Evolutionary conservation across 2,329 filamentous ascomycete genomes (phyloP).

Genomic region (Monilinia laxa): DNA sequence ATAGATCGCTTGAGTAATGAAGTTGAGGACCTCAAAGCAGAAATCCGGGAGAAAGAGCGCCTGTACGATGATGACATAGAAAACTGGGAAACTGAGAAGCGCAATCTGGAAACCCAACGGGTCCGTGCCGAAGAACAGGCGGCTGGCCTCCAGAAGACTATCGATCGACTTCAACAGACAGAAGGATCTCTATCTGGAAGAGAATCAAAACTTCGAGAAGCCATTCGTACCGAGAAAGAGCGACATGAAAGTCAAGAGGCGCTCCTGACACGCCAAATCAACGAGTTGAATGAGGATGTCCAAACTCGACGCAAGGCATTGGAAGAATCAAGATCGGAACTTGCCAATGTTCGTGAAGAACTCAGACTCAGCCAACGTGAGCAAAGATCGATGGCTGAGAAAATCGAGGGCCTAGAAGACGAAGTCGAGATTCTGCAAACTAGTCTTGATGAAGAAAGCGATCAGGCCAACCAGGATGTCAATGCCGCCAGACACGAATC

Average conservation of each 20-base stretch:
- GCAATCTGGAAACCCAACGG: conserved; percentile 63
- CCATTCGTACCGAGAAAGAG: conserved; percentile 68
- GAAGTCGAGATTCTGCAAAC: conserved; percentile 72
- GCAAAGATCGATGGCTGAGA: conserved; percentile 61
- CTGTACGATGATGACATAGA: conserved; percentile 70
- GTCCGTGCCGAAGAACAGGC: conserved; percentile 67
- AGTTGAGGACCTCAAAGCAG: conserved; percentile 53
- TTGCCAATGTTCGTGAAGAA: conserved; percentile 66
- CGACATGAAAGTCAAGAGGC: conserved; percentile 72
- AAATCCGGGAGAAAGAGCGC: conserved; percentile 68
- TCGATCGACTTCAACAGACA: conserved; percentile 66
- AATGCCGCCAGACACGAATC: conserved; percentile 46
- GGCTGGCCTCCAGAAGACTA: conserved; percentile 64
- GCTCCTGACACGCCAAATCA: conserved; percentile 68
- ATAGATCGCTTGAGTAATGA: conserved; percentile 53
- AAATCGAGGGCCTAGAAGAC: conserved; percentile 67
- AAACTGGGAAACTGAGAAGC: conserved; percentile 68
- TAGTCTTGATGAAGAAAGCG: conserved; percentile 56
- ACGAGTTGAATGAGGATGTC: conserved; percentile 70
- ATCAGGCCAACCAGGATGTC: conserved; percentile 54
- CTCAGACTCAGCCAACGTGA: conserved; percentile 66
- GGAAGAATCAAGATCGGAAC: conserved; percentile 64
- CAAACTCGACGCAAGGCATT: conserved; percentile 64
- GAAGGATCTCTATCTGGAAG: conserved; percentile 67
- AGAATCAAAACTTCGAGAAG: conserved; percentile 65